phyloP scores from a whole-genome alignment of 306 rosid species.

The Betula pendula region DNA sequence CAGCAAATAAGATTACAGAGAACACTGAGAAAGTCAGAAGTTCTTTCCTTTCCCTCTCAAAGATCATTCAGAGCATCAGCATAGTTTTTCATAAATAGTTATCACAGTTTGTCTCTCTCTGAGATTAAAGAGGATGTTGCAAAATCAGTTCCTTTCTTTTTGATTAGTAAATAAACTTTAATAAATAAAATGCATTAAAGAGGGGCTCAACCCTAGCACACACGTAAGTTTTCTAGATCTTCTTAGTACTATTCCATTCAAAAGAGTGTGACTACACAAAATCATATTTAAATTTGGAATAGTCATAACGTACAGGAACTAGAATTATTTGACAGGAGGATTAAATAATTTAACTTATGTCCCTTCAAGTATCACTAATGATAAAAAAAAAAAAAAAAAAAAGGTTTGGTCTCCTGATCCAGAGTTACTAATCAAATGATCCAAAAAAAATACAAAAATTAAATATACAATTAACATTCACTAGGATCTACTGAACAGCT shows the following conservation, averaged over 20 bases:
- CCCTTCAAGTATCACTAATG: background rate
- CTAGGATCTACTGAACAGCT: background rate
- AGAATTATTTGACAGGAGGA: background rate
- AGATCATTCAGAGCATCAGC: slow-evolving; percentile 3
- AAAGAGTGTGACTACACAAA: background rate
- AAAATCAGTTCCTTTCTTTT: background rate
- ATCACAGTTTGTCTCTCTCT: background rate
- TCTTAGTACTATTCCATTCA: background rate
- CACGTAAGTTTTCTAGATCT: too few relatives aligned
- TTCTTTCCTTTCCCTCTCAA: background rate
- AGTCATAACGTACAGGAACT: background rate
- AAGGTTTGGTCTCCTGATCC: background rate
- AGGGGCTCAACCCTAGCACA: background rate
- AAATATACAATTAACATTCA: background rate
- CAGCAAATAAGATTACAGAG: background rate
- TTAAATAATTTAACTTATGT: background rate
- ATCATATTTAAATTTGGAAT: background rate
- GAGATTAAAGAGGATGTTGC: background rate
- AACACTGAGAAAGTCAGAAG: background rate
- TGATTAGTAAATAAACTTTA: background rate
- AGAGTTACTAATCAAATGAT: background rate
- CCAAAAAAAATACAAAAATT: background rate
- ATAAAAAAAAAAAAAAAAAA: background rate
- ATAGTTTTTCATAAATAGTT: background rate
- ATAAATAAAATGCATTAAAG: background rate